These are phyloP conservation scores for Neoscytalidium dimidiatum DNA, from an alignment of 2,329 filamentous ascomycete species.

Conservation along the genomic window DNA sequence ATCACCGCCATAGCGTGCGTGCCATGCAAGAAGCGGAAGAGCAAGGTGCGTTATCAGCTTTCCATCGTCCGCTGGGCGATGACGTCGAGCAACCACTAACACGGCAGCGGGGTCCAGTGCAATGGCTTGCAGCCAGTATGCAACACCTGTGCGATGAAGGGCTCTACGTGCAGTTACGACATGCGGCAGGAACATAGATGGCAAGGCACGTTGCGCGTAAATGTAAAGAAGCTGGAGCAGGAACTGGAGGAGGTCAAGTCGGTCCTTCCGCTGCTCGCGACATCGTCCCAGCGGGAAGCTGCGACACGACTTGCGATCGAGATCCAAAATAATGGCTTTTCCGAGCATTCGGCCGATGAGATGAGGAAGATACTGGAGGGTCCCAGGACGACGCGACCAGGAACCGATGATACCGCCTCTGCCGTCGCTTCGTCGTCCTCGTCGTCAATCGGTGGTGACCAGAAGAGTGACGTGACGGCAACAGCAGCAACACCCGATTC, in stretches of 20 bases:
- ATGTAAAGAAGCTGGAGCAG: conserved; percentile 39
- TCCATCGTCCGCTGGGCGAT: background rate
- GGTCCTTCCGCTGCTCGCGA: conserved; percentile 35
- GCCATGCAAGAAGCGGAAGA: conserved; percentile 41
- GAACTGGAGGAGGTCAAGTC: conserved; percentile 43
- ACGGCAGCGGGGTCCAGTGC: conserved; percentile 27
- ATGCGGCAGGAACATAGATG: conserved; percentile 42
- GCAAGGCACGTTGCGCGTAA: conserved; percentile 39
- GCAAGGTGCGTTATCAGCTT: conserved; percentile 32
- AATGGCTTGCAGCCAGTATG: conserved; percentile 41
- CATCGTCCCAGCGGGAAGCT: conserved; percentile 36
- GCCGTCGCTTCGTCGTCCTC: conserved; percentile 6
- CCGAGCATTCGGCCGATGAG: conserved; percentile 39
- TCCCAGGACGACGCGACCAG: background rate
- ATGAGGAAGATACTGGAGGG: conserved; percentile 39
- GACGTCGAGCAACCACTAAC: conserved; percentile 20
- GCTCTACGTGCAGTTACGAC: conserved; percentile 39
- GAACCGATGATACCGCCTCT: background rate
- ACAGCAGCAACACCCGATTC: conserved; percentile 10
- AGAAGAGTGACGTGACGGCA: conserved; percentile 8
- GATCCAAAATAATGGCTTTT: conserved; percentile 40
- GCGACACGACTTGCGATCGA: conserved; percentile 39
- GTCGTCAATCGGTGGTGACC: conserved; percentile 6
- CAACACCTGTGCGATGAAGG: conserved; percentile 42
- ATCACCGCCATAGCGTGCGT: conserved; percentile 43